Conservation (phyloP, 2,329 filamentous ascomycete species). For the Claviceps sp. region DNA sequence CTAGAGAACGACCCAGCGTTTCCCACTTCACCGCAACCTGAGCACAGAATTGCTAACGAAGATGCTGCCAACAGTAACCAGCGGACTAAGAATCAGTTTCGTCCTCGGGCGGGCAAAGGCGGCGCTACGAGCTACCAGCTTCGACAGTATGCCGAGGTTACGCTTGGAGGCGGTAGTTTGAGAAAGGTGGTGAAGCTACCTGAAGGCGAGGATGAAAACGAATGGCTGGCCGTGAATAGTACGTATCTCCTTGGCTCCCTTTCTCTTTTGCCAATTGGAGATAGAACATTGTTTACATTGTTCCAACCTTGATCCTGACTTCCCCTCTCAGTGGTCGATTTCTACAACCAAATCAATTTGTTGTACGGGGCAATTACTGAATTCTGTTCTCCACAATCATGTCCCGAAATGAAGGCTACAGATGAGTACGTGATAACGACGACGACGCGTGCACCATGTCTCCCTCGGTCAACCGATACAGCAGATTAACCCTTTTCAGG, state of each 20-base stretch:
- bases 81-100: slow-evolving; percentile 81
- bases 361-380: slow-evolving; percentile 98
- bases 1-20: slow-evolving; percentile 12
- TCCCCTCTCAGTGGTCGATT: slow-evolving; percentile 69
- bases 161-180: slow-evolving; percentile 84
- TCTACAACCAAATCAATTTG: slow-evolving; percentile 99
- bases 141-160: slow-evolving; percentile 95
- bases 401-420: slow-evolving; percentile 99
- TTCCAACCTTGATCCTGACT: not conserved
- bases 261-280: too few relatives aligned
- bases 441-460: not conserved
- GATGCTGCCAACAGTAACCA: slow-evolving; percentile 41
- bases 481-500: slow-evolving; percentile 26
- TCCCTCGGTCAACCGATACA: not conserved
- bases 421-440: slow-evolving; percentile 58
- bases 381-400: slow-evolving; percentile 94
- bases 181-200: slow-evolving; percentile 94
- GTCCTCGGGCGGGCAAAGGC: slow-evolving; percentile 76
- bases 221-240: slow-evolving; percentile 98
- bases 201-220: slow-evolving; percentile 93
- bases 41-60: slow-evolving; percentile 18
- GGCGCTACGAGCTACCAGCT: slow-evolving; percentile 82
- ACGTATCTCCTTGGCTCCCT: slow-evolving; percentile 18
- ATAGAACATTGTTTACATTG: not conserved
- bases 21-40: slow-evolving; percentile 11